Evolutionary conservation across 176 grass and related monocot species (phyloP).

Genomic region (Typha latifolia): DNA sequence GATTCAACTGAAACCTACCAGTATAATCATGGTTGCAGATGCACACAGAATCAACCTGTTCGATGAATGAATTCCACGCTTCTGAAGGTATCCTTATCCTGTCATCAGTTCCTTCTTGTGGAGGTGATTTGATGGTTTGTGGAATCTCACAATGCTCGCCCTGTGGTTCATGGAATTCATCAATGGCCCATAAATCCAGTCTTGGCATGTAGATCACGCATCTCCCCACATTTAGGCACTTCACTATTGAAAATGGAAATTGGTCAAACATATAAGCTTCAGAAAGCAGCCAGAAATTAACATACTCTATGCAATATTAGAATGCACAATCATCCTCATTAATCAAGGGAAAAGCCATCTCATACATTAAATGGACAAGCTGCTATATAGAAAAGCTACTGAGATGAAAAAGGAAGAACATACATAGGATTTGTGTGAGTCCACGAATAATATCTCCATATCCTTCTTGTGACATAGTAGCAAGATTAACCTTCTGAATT

Average conservation of each 20-base stretch:
- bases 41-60: slow-evolving; percentile 77
- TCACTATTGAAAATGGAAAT: slow-evolving; percentile 34
- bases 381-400: slow-evolving; percentile 15
- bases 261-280: not conserved
- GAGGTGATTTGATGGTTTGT: slow-evolving; percentile 6
- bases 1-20: slow-evolving; percentile 45
- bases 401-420: slow-evolving; percentile 30
- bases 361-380: no score
- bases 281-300: not conserved
- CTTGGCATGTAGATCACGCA: slow-evolving; percentile 96
- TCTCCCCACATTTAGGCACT: slow-evolving; percentile 61
- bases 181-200: slow-evolving; percentile 87
- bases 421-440: slow-evolving; percentile 86
- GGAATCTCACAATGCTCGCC: slow-evolving; percentile 22
- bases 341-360: not conserved
- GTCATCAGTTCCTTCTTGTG: slow-evolving; percentile 9
- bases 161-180: slow-evolving; percentile 32
- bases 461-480: slow-evolving; percentile 84
- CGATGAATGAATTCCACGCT: slow-evolving; percentile 80
- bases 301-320: not conserved
- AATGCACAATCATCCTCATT: not conserved
- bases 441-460: slow-evolving; percentile 83
- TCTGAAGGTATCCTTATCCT: slow-evolving; percentile 37
- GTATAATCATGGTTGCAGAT: slow-evolving; percentile 70
- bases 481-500: slow-evolving; percentile 89